Evolutionary conservation across 129 eudicot species (phyloP), one percentile per base, ranked within the genome.

Genomic region (Helianthus tuberosus): DNA sequence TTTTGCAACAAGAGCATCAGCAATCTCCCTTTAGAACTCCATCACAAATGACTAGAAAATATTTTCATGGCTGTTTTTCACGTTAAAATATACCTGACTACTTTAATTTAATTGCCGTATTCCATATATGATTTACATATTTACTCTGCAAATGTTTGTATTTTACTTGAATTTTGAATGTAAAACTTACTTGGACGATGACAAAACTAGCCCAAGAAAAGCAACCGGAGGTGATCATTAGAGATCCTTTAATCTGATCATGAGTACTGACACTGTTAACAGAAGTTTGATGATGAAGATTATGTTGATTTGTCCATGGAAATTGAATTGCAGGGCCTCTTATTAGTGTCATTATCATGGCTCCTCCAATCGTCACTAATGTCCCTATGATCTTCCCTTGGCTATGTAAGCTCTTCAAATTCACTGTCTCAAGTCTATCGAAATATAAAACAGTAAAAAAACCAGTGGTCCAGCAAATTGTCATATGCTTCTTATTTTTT

Each of bases 291-390:
- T 27, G 66, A 29, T 78, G 49, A 12, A 43, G 62, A 49, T 44
- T 7, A 5, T 63, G 68, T 20, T 64, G 52, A 78, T 46, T 54
- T 44, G 78, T 71, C 78, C 83, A 80, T 23, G 83, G 83, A 50
- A 83, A 82, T 73, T 77, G 81, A 50, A 83, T 76, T 2, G 73
- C 43, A 61, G 86, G 89, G 54, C 91, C 88, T 68, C 64, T 83
- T 70, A 71, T 63, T 8, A 83, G 60, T 1, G 91, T 83, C 91
- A 83, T 83, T 17, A 81, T 54, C 87, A 86, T 59, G 11, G 91
- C 91, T 75, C 91, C 91, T 47, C 81, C 87, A 69, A 86, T 36
- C 6, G 91, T 86, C 54, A 83, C 79, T 66, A 85, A 15, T 44
- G 86, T 85, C 59, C 89, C 89, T 15, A 79, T 50, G 11, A 85